Evolutionary conservation across 495 filamentous ascomycete species (phyloP).

Genomic region (Letharia lupina): DNA sequence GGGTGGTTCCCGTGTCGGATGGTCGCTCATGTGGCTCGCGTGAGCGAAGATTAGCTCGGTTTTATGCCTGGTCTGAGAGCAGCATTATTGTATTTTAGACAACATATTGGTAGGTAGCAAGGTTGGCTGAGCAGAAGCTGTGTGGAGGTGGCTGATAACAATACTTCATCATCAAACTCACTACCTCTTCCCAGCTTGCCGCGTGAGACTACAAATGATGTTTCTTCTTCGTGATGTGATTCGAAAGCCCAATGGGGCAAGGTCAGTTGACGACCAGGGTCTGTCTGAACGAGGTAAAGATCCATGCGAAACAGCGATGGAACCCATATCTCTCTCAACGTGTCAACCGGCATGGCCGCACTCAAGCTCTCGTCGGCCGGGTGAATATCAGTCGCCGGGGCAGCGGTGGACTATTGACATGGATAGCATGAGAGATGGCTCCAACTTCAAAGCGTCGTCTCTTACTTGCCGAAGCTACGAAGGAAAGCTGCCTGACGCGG

Average conservation of each 20-base stretch:
- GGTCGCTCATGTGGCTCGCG: background rate
- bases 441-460: no score
- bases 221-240: background rate
- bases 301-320: background rate
- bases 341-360: no score
- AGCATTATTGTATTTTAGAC: background rate
- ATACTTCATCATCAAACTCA: background rate
- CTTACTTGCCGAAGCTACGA: no score
- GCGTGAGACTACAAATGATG: background rate
- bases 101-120: background rate
- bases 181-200: background rate
- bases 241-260: background rate
- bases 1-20: background rate
- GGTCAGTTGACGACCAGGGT: background rate
- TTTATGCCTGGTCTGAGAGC: background rate
- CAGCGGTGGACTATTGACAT: background rate
- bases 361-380: no score
- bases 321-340: no score
- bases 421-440: background rate
- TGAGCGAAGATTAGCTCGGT: background rate
- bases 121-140: background rate
- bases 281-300: background rate
- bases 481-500: no score
- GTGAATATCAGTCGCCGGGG: background rate
- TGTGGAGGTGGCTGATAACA: background rate